Percentiles rank a stretch among this genome's conserved stretches.
These are phyloP conservation scores for Daldinia eschscholtzii DNA, from an alignment of 2,329 filamentous ascomycete genomes.

Conservation along the genomic window DNA sequence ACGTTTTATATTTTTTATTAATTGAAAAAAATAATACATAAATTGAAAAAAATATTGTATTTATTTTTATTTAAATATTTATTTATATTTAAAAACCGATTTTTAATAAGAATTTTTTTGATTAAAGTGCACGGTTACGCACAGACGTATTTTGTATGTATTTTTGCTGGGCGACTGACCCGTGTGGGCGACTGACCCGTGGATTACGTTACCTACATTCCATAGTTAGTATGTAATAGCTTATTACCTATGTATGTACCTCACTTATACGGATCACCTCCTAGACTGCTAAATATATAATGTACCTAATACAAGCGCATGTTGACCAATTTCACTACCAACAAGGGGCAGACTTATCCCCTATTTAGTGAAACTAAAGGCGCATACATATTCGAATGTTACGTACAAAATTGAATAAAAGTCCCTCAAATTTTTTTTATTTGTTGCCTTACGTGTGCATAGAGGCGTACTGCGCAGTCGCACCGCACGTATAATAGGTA, in stretches of 20 bases:
- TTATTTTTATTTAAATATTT: no score
- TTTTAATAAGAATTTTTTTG: no score
- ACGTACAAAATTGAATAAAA: conserved; percentile 3
- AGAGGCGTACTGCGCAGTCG: neutral
- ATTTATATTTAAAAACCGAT: no score
- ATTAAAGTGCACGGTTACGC: no score
- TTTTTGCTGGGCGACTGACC: no score
- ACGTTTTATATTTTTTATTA: no score
- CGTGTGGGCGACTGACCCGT: no score
- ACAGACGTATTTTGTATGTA: no score
- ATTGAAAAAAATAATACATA: no score
- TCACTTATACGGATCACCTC: conserved; percentile 19
- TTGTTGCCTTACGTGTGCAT: conserved; percentile 6
- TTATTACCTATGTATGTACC: conserved; percentile 6
- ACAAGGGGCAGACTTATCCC: conserved; percentile 6
- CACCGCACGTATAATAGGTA: neutral
- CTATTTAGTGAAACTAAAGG: conserved; percentile 12
- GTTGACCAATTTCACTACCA: conserved; percentile 4
- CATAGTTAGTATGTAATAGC: no score
- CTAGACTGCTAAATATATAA: neutral
- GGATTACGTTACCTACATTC: neutral
- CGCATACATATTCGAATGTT: neutral
- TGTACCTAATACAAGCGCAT: conserved; percentile 8
- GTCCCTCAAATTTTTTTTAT: conserved; percentile 1
- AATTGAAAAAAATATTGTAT: no score